Evolutionary conservation across 768 basidiomycete genomes (phyloP), one percentile per base, ranked within the genome.

Genomic region (Xerocomus potaroensis): DNA sequence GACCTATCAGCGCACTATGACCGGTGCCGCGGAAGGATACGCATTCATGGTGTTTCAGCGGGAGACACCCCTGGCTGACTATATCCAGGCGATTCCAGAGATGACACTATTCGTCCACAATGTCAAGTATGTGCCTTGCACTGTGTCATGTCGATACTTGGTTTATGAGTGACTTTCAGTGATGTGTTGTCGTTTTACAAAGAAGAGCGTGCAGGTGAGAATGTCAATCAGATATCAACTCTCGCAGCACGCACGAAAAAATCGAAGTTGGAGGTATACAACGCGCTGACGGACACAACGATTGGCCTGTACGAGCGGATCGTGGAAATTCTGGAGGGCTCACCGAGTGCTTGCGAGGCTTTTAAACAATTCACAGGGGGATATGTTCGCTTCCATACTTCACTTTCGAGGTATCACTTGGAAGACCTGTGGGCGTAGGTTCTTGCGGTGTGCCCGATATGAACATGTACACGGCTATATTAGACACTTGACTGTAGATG

Each of bases 181-280:
- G 72, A 74, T 29, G 53, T 73, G 23, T 51, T 72, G 2, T 72
- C 67, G 0, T 73, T 73, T 44, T 69, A 73, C 47, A 65, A 74
- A 47, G 73, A 74, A 59, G 72, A 73, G 41, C 43, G 59, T 2
- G 59, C 43, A 0, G 65, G 62, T 3, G 73, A 73, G 42, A 47
- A 50, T 5, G 59, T 62, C 29, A 73, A 72, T 46, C 66, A 59
- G 22, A 53, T 72, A 27, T 70, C 72, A 1, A 49, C 59, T 14
- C 45, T 65, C 0, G 70, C 71, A 0, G 48, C 51, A 10, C 57
- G 50, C 22, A 46, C 52, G 3, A 47, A 53, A 3, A 38, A 45
- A 7, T 51, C 62, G 4, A 72, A 70, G 44, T 36, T 62, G 38
- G 62, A 65, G 8, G 54, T 52, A 5, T 56, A 66, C 2, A n/a